Base-by-base conservation (phyloP, 1,139 yeast genomes). In the Meyerozyma carpophila region DNA sequence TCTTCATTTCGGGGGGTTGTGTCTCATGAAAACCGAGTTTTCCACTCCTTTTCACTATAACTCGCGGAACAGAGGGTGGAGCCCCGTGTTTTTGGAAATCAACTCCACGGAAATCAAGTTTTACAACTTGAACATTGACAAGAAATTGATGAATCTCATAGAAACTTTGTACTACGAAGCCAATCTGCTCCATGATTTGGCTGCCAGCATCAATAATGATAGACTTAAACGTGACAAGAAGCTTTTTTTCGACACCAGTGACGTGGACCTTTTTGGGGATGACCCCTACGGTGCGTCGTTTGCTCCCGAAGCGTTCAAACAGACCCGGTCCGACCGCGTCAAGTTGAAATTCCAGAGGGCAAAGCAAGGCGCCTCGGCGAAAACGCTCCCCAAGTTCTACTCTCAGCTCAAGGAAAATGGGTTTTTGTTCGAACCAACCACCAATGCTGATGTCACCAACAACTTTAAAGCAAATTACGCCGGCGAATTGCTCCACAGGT, bases 51-150 rank as follows among this genome's bases (percentile, higher is more conserved):
- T 61, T 47, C 68, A 64, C 46, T 48, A 54, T 44, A 64, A 63
- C 50, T 52, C 47, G 25, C 55, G 59, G 8, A 55, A 53, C 24
- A 37, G 41, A 11, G 13, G 25, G 18, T 80, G 84, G 84, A 61
- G 61, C 42, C 73, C 76, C 0, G 79, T 75, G 36, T 56, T 75
- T 39, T 58, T 78, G n/a, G 82, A 75, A 48, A 59, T 81, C 43
- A 78, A 80, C 58, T 77, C 80, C 47, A 81, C 84, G 16, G 82
- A 78, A 54, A 63, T 81, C 41, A 70, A 70, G 41, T 46, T 81
- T 16, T 71, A 73, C 49, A 59, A 59, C 24, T 46, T 72, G 18
- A 55, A 57, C n/a, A 55, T 57, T 10, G 62, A 59, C 8, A 59
- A 56, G 34, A 50, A 55, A 40, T 46, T 64, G n/a, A 46, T 46